Evolutionary conservation across 2,329 filamentous ascomycete genomes (phyloP).

Genomic region (Aureobasidium sp.): DNA sequence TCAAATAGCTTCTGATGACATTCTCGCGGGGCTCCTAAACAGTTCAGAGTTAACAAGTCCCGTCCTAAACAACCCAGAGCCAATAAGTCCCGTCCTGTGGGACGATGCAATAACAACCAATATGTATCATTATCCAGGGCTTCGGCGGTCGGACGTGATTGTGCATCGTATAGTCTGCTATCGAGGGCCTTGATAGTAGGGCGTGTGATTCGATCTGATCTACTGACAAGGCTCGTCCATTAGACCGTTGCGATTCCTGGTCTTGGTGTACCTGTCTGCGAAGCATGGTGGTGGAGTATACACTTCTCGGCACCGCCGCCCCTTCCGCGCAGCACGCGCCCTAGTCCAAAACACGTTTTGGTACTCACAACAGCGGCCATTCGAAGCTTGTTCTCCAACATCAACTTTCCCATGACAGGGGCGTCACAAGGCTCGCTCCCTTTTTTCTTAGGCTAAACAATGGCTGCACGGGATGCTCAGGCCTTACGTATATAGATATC

Average conservation of each 20-base stretch:
- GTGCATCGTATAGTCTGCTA: background rate
- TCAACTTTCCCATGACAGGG: conserved; percentile 8
- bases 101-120: background rate
- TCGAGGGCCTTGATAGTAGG: background rate
- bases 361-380: conserved; percentile 9
- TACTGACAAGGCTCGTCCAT: background rate
- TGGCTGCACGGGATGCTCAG: conserved; percentile 7
- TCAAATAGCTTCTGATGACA: background rate
- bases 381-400: conserved; percentile 8
- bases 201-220: background rate
- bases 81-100: background rate
- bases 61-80: no score
- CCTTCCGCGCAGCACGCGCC: conserved; percentile 6
- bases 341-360: conserved; percentile 8
- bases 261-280: conserved; percentile 3
- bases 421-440: conserved; percentile 9
- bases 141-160: background rate
- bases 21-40: background rate
- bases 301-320: conserved; percentile 7
- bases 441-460: conserved; percentile 8
- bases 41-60: background rate
- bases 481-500: conserved; percentile 11
- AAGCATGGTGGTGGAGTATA: conserved; percentile 9
- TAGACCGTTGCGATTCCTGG: conserved; percentile 2
- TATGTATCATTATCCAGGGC: background rate